Percentiles rank a stretch among this genome's conserved stretches.
Evolutionary conservation across 768 basidiomycete genomes (phyloP).

Genomic region (Calvatia gigantea): DNA sequence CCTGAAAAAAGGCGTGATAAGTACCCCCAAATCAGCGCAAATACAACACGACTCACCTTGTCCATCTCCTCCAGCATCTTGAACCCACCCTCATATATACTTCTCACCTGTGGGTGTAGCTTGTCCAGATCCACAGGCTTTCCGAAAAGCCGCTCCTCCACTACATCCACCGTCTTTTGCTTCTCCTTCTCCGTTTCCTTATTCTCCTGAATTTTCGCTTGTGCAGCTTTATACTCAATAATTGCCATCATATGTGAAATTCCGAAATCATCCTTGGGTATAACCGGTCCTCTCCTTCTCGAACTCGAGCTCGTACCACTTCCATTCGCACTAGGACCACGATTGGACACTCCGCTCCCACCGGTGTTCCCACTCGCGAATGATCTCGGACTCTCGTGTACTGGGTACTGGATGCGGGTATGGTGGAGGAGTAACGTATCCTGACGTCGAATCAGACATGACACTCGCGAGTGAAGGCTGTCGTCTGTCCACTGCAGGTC

Average conservation of each 20-base stretch:
- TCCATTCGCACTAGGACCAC: background rate
- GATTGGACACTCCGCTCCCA: background rate
- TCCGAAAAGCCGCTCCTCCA: slow-evolving; percentile 75
- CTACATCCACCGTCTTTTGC: slow-evolving; percentile 47
- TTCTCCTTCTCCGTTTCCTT: slow-evolving; percentile 29
- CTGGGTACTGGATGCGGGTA: slow-evolving; percentile 19
- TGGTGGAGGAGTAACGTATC: slow-evolving; percentile 39
- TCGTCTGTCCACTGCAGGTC: slow-evolving; percentile 24
- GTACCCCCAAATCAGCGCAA: background rate
- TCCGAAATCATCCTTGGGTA: slow-evolving; percentile 85
- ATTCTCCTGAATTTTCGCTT: slow-evolving; percentile 28
- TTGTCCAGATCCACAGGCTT: slow-evolving; percentile 52
- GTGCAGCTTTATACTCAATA: slow-evolving; percentile 62
- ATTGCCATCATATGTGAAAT: slow-evolving; percentile 83
- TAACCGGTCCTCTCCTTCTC: slow-evolving; percentile 41
- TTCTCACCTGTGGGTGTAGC: slow-evolving; percentile 68
- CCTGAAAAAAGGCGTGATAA: slow-evolving; percentile 14
- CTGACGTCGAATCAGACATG: slow-evolving; percentile 55
- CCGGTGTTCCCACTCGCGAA: background rate
- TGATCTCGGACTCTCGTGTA: slow-evolving; percentile 22
- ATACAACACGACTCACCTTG: slow-evolving; percentile 48
- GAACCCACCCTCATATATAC: slow-evolving; percentile 68
- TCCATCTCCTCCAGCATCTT: slow-evolving; percentile 79
- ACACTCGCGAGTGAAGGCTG: slow-evolving; percentile 76
- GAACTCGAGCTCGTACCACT: slow-evolving; percentile 27